Percentiles rank a stretch among this genome's conserved stretches.
Evolutionary conservation across 1,139 yeast genomes (phyloP).

Genomic region (Trichomonascaceae sp.): DNA sequence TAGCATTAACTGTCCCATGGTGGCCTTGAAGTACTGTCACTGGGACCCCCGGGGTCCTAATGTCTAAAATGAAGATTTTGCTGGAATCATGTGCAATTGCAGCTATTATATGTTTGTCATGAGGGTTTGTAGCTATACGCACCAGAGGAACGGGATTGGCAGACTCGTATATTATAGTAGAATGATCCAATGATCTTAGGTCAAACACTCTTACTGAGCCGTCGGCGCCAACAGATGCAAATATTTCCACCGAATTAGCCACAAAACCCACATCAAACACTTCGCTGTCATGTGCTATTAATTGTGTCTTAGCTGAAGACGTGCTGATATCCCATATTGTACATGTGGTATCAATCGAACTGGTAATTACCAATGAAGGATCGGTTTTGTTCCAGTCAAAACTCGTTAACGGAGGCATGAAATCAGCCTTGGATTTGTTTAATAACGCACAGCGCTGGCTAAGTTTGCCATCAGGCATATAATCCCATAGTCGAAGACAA

Average conservation of each 20-base stretch:
- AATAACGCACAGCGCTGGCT: constrained; percentile 38
- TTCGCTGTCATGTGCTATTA: constrained; percentile 94
- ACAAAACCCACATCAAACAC: constrained; percentile 89
- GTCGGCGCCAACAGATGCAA: constrained; percentile 92
- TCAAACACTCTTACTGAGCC: constrained; percentile 93
- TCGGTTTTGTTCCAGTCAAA: constrained; percentile 87
- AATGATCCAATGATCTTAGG: constrained; percentile 80
- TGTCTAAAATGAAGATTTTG: constrained; percentile 65
- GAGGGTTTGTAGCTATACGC: constrained; percentile 69
- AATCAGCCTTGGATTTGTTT: constrained; percentile 36
- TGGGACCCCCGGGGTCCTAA: constrained; percentile 85
- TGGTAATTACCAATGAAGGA: constrained; percentile 67
- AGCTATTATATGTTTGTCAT: constrained; percentile 75
- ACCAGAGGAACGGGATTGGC: constrained; percentile 56
- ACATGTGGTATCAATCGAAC: constrained; percentile 93
- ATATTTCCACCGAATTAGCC: constrained; percentile 67
- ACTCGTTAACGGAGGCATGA: constrained; percentile 62
- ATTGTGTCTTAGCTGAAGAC: constrained; percentile 82
- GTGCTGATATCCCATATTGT: constrained; percentile 85
- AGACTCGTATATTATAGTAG: constrained; percentile 87
- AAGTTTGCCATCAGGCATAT: constrained; percentile 36
- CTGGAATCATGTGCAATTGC: constrained; percentile 70
- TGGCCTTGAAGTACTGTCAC: constrained; percentile 65
- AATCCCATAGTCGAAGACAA: constrained; percentile 60
- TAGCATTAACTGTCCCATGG: constrained; percentile 57